Evolutionary conservation across 2,329 filamentous ascomycete genomes (phyloP).

Genomic region (Blastomyces silverae): DNA sequence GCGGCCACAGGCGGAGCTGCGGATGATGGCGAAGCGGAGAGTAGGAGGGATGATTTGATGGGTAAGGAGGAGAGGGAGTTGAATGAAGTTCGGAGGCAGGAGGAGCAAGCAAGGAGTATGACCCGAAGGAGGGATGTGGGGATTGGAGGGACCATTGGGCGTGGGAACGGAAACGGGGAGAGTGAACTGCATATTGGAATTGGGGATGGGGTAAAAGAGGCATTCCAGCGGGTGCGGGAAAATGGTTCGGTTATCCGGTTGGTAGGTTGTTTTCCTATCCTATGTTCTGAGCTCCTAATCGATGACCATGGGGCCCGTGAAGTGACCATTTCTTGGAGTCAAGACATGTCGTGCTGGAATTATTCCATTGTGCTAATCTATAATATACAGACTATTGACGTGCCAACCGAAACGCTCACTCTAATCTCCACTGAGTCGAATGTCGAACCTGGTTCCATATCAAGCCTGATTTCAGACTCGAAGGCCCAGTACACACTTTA

Average conservation of each 20-base stretch:
- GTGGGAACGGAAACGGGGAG: conserved; percentile 14
- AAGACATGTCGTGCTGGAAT: neutral
- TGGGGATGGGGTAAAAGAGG: conserved; percentile 49
- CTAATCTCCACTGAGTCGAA: conserved; percentile 44
- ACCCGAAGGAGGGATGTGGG: conserved; percentile 47
- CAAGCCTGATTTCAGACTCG: conserved; percentile 43
- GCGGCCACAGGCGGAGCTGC: conserved; percentile 24
- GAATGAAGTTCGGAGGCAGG: conserved; percentile 52
- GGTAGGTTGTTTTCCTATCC: conserved; percentile 32
- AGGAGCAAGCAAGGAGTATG: conserved; percentile 51
- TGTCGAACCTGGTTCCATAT: conserved; percentile 41
- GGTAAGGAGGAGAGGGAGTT: conserved; percentile 55
- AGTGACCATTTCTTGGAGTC: neutral
- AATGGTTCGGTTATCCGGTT: conserved; percentile 42
- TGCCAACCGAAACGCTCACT: conserved; percentile 49
- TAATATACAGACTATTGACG: conserved; percentile 34
- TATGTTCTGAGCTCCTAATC: neutral
- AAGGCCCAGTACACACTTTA: conserved; percentile 59
- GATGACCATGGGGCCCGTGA: neutral
- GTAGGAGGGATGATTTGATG: conserved; percentile 47
- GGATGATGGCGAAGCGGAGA: conserved; percentile 22
- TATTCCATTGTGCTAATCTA: conserved; percentile 24
- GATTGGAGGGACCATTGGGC: conserved; percentile 35
- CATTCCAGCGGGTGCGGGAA: conserved; percentile 38
- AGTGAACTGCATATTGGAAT: conserved; percentile 45